Conservation (phyloP, 2,329 filamentous ascomycete genomes). For the Periglandula ipomoeae region DNA sequence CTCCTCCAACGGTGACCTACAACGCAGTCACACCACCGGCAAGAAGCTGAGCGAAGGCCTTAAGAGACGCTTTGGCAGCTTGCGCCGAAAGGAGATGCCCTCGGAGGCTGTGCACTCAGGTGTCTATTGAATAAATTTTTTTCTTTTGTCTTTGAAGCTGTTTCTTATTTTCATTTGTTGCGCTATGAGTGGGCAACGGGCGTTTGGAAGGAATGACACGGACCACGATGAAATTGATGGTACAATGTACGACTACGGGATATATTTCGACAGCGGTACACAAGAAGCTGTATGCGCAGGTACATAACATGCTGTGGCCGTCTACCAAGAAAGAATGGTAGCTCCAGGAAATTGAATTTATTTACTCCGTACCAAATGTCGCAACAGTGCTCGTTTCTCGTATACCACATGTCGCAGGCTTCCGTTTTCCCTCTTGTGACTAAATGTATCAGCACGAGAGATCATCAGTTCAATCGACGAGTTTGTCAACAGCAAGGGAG, state of each 20-base stretch:
- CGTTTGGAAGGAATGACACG: background rate
- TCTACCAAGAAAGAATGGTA: background rate
- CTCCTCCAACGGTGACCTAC: slow-evolving; percentile 18
- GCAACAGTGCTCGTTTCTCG: background rate
- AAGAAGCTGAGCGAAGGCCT: slow-evolving; percentile 40
- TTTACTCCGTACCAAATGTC: background rate
- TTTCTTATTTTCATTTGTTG: background rate
- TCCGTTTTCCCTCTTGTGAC: no score
- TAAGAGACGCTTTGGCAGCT: slow-evolving; percentile 43
- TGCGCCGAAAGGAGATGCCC: slow-evolving; percentile 33
- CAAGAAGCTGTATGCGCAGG: no score
- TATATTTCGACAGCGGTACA: no score
- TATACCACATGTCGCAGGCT: background rate
- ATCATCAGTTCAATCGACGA: background rate
- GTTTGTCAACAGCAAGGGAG: no score
- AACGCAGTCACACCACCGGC: slow-evolving; percentile 32
- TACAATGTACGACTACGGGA: no score
- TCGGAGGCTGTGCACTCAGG: slow-evolving; percentile 8
- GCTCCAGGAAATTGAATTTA: background rate
- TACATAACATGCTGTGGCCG: no score
- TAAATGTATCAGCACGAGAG: background rate
- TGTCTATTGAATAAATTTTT: background rate
- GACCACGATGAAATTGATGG: no score
- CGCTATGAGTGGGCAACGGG: background rate
- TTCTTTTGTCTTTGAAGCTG: background rate